Evolutionary conservation across 2,329 filamentous ascomycete species (phyloP), one percentile per base, ranked within the genome.

Genomic region (Pestalotiopsis sp.): DNA sequence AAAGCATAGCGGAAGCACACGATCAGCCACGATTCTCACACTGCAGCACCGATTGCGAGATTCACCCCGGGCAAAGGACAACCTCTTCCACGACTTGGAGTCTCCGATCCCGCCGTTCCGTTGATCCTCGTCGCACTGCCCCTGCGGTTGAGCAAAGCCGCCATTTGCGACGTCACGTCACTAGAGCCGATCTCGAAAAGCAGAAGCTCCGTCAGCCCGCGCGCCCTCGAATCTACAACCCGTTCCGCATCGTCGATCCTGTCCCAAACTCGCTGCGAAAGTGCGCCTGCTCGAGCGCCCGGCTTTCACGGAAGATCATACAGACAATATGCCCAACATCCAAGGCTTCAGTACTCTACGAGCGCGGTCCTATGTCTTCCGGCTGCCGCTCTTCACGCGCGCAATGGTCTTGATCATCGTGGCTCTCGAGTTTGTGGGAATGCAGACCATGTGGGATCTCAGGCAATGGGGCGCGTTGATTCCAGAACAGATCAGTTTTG

Each of bases 301-400:
- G 17, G n/a, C 17, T 23, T 9, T 20, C 17, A 20, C 45, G 11
- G 45, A n/a, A 52, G 20, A n/a, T 36, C 45, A 31, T 59, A 17
- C 45, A 31, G 31, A 17, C 20, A 80, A 75, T 69, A 78, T 81
- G 73, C 75, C 77, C 58, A 76, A 73, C 45, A 71, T 79, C 77
- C 85, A 77, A 73, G 86, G 74, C 68, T 91, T 97, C 81, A 95
- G 91, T 81, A 89, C 91, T 39, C 80, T 87, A 70, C 90, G 93
- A 73, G 86, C 94, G 75, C 91, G 93, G 72, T 93, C 93, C 9
- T 98, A 97, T 79, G 77, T 97, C 72, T 85, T 93, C 70, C 91
- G 94, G 63, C 85, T 98, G n/a, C 95, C 96, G 45, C 85, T 98
- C 1, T 94, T 96, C 78, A 98, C 96, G 31, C 90, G 95, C 65